phyloP scores from a whole-genome alignment of 2,329 filamentous ascomycete genomes.

The Colletotrichum scovillei region DNA sequence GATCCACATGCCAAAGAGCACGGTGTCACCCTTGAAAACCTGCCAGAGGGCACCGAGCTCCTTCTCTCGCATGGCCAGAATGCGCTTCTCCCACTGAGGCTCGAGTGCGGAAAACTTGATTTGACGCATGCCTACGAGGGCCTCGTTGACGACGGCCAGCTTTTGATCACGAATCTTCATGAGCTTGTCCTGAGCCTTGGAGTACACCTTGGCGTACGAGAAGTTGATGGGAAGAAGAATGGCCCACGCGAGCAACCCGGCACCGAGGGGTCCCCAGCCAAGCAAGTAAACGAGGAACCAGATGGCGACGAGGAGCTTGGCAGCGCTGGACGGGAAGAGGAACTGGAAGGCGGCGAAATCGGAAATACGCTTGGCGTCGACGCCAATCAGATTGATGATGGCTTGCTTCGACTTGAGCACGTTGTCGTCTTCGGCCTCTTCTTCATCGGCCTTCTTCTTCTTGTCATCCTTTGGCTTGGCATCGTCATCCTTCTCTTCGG shows the following conservation, averaged over 20 bases:
- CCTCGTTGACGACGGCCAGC: conserved; percentile 80
- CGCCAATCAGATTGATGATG: conserved; percentile 82
- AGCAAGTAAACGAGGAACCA: conserved; percentile 75
- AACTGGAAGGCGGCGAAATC: conserved; percentile 77
- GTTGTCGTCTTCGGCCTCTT: conserved; percentile 57
- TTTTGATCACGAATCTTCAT: conserved; percentile 84
- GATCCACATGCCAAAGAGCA: conserved; percentile 76
- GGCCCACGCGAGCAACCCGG: conserved; percentile 73
- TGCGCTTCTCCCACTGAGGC: conserved; percentile 78
- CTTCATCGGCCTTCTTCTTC: conserved; percentile 60
- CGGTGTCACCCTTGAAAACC: conserved; percentile 72
- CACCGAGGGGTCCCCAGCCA: conserved; percentile 75
- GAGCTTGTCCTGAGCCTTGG: conserved; percentile 72
- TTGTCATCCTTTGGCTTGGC: conserved; percentile 41
- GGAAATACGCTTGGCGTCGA: conserved; percentile 76
- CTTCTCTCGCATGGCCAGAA: conserved; percentile 69
- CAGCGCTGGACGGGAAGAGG: conserved; percentile 70
- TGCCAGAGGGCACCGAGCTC: conserved; percentile 76
- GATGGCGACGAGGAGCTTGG: conserved; percentile 74
- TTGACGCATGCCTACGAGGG: conserved; percentile 81
- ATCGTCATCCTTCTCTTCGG: conserved; percentile 41
- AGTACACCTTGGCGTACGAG: conserved; percentile 72
- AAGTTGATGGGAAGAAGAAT: conserved; percentile 77
- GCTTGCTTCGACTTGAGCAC: conserved; percentile 68
- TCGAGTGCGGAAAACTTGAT: conserved; percentile 88